Percentiles rank a stretch among this genome's conserved stretches.
Evolutionary conservation across 2,329 filamentous ascomycete species (phyloP).

Genomic region (Paramyrothecium sp.): DNA sequence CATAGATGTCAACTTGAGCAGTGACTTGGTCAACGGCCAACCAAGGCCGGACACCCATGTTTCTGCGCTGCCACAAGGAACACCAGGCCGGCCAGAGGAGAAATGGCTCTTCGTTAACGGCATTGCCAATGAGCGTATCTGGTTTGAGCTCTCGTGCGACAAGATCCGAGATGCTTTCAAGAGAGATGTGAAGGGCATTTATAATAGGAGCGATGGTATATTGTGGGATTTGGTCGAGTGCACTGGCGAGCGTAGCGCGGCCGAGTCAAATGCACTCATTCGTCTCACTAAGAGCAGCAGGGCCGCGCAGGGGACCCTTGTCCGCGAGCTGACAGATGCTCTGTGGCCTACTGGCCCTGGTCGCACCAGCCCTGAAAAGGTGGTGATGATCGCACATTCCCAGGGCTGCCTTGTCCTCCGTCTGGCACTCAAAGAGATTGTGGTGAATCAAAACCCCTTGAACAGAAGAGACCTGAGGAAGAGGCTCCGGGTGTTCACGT

Average conservation of each 20-base stretch:
- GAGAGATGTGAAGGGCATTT: constrained; percentile 8
- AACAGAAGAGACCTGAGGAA: neutral
- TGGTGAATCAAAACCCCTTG: neutral
- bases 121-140: neutral
- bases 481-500: neutral
- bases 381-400: constrained; percentile 9
- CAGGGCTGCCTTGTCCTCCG: constrained; percentile 7
- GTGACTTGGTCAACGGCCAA: neutral
- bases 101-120: neutral
- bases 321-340: neutral
- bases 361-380: neutral
- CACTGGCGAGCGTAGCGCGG: constrained; percentile 6
- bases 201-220: constrained; percentile 11
- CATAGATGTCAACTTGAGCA: neutral
- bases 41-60: neutral
- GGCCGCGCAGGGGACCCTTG: constrained; percentile 2
- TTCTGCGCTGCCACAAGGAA: neutral
- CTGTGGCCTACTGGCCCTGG: neutral
- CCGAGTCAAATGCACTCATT: constrained; percentile 2
- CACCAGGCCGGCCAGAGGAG: neutral
- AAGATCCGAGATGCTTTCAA: constrained; percentile 7
- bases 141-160: constrained; percentile 3
- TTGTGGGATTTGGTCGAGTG: constrained; percentile 11
- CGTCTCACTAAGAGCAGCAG: neutral
- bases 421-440: constrained; percentile 4